Evolutionary conservation across 768 basidiomycete species (phyloP).

Genomic region (Pholiota conissans): DNA sequence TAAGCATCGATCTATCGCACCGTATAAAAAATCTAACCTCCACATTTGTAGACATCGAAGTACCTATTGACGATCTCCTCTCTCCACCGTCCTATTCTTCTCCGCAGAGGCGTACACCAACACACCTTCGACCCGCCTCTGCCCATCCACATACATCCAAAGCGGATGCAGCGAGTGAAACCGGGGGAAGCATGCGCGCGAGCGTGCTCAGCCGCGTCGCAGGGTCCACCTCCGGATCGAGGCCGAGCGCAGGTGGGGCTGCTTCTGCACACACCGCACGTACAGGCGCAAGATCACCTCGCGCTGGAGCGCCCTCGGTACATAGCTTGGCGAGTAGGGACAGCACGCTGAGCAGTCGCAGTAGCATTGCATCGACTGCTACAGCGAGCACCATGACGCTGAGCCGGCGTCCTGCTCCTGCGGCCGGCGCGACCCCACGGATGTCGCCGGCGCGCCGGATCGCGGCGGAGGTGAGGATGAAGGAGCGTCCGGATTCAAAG

Average conservation of each 20-base stretch:
- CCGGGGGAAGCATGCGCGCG: slow-evolving; percentile 43
- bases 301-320: slow-evolving; percentile 12
- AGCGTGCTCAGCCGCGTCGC: slow-evolving; percentile 34
- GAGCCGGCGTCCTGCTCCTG: neutral
- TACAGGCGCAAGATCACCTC: slow-evolving; percentile 37
- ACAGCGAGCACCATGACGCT: slow-evolving; percentile 17
- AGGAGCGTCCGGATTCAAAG: slow-evolving; percentile 69
- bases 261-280: neutral
- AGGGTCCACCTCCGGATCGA: neutral
- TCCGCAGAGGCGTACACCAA: slow-evolving; percentile 11
- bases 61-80: slow-evolving; percentile 73
- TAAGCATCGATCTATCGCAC: slow-evolving; percentile 33
- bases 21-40: neutral
- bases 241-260: neutral
- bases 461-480: slow-evolving; percentile 26
- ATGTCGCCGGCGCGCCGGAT: slow-evolving; percentile 31
- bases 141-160: slow-evolving; percentile 32
- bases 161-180: slow-evolving; percentile 41
- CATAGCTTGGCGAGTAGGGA: slow-evolving; percentile 13
- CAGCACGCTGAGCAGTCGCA: slow-evolving; percentile 7
- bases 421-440: slow-evolving; percentile 1
- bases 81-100: slow-evolving; percentile 28
- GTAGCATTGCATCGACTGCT: slow-evolving; percentile 3
- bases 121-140: slow-evolving; percentile 27
- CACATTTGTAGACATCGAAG: slow-evolving; percentile 65